Base-by-base conservation (phyloP, 108 stramenopile species). In the Pseudonitzschia multiseries region DNA sequence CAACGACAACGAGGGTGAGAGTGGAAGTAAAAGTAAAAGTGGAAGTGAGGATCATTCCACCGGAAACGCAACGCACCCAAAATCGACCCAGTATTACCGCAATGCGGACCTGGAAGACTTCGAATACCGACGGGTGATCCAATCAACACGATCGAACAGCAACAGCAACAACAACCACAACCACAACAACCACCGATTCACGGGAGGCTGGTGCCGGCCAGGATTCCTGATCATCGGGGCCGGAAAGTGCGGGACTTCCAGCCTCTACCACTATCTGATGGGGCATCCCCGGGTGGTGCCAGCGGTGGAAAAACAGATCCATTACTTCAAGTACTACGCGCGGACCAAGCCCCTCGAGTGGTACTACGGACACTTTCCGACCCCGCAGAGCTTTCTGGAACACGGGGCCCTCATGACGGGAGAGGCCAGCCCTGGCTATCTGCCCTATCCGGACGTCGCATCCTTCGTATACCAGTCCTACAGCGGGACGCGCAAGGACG, bases 221-320 rank as follows among this genome's bases (percentile, higher is more conserved):
- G 89, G 94, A 13, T 95, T 93, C 70, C 40, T 95, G 13, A 95
- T 93, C 51, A 84, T 93, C 41, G 94, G 94, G 12, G 88, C 90
- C 50, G 94, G 91, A 41, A 95, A 95, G 75, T 95, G 94, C 75
- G 94, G 90, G 21, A 95, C 94, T 2, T 78, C 76, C 32, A 85
- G 84, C 48, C 68, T 89, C 40, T 87, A 87, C 69, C 89, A 95
- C 33, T 95, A 95, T 57, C 75, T 95, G n/a, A 81, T 80, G 4
- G 86, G 81, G 22, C 94, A 95, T 56, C 88, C 88, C 33, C 77
- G 89, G 13, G 87, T 95, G 0, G 46, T 91, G 51, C 94, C 94
- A 17, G 91, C 94, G 18, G 65, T 50, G 22, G 65, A 88, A 65
- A 95, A 95, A 65, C 94, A 95, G 57, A 89, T 94, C 70, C 89